Percentiles rank a stretch among this genome's conserved stretches.
Conservation (phyloP, 305 asterid species). For the Fraxinus ornus region DNA sequence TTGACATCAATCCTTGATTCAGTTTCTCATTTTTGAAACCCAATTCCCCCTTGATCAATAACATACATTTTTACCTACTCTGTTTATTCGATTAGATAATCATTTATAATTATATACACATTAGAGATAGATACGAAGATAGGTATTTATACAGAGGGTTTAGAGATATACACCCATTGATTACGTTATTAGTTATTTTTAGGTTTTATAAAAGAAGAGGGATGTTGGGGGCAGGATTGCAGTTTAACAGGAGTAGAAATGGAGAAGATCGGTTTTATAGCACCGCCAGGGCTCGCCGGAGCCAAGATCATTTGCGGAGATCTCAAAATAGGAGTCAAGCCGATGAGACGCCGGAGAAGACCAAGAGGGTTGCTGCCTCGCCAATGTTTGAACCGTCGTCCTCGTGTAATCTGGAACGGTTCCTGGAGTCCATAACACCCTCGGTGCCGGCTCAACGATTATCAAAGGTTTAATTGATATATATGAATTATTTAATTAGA, state of each 20-base stretch:
- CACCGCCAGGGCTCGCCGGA: slow-evolving; percentile 41
- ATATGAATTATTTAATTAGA: not conserved
- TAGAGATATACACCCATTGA: not conserved
- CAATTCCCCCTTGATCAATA: not conserved
- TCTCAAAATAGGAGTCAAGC: slow-evolving; percentile 30
- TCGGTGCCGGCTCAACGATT: slow-evolving; percentile 38
- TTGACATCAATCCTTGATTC: not conserved
- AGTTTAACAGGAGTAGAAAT: slow-evolving; percentile 67
- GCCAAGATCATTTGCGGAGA: slow-evolving; percentile 30
- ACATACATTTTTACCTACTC: not conserved
- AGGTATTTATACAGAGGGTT: not conserved
- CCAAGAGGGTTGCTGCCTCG: not conserved
- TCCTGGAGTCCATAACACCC: slow-evolving; percentile 41
- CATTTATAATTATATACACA: not conserved
- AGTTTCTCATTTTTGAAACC: slow-evolving; percentile 12
- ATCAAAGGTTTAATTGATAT: slow-evolving; percentile 34
- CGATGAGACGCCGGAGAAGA: slow-evolving; percentile 21
- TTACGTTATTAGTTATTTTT: not conserved
- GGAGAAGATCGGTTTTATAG: slow-evolving; percentile 48
- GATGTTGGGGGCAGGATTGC: slow-evolving; percentile 72
- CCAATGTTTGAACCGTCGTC: not conserved
- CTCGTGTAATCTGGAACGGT: slow-evolving; percentile 35
- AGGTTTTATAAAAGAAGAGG: not conserved
- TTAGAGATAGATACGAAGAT: not conserved
- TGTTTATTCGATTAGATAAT: not conserved